Evolutionary conservation across 192 early-diverging fungal genomes (phyloP).

Genomic region (Helicostylum pulchrum): DNA sequence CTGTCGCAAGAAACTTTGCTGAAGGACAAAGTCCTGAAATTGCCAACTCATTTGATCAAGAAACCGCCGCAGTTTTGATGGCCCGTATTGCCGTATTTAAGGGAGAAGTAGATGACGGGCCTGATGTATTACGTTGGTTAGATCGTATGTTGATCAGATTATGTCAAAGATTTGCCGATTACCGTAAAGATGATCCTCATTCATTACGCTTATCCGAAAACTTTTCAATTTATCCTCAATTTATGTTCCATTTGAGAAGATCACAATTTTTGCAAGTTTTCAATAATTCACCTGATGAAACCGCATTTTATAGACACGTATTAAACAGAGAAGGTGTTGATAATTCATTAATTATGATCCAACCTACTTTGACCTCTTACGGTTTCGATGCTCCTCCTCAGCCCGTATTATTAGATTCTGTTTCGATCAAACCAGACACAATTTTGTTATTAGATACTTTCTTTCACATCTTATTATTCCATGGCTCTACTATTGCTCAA

Average conservation of each 20-base stretch:
- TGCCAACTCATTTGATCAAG: slow-evolving; percentile 92
- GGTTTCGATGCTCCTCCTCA: slow-evolving; percentile 80
- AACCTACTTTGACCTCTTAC: slow-evolving; percentile 94
- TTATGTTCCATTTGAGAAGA: slow-evolving; percentile 98
- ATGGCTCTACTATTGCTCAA: slow-evolving; percentile 93
- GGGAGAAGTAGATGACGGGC: slow-evolving; percentile 96
- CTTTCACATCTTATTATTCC: slow-evolving; percentile 99
- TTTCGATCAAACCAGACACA: slow-evolving; percentile 93
- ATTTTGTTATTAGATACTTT: slow-evolving; percentile 95
- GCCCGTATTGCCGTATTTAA: slow-evolving; percentile 95
- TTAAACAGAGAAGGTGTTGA: slow-evolving; percentile 93
- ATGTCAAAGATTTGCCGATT: slow-evolving; percentile 98
- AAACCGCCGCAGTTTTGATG: slow-evolving; percentile 96
- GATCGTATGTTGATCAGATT: slow-evolving; percentile 98
- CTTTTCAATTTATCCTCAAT: slow-evolving; percentile 99
- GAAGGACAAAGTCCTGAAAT: slow-evolving; percentile 86
- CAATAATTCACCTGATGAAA: slow-evolving; percentile 98
- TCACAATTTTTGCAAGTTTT: slow-evolving; percentile 98
- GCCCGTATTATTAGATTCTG: slow-evolving; percentile 93
- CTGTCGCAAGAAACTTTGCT: slow-evolving; percentile 82
- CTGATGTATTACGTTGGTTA: slow-evolving; percentile 95
- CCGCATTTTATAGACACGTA: slow-evolving; percentile 90
- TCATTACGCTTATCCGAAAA: slow-evolving; percentile 87
- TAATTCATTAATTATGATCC: slow-evolving; percentile 98
- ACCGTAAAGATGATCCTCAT: slow-evolving; percentile 90